These are phyloP conservation scores for Aspergillus puulaauensis DNA, from an alignment of 2,329 filamentous ascomycete species.

Conservation along the genomic window DNA sequence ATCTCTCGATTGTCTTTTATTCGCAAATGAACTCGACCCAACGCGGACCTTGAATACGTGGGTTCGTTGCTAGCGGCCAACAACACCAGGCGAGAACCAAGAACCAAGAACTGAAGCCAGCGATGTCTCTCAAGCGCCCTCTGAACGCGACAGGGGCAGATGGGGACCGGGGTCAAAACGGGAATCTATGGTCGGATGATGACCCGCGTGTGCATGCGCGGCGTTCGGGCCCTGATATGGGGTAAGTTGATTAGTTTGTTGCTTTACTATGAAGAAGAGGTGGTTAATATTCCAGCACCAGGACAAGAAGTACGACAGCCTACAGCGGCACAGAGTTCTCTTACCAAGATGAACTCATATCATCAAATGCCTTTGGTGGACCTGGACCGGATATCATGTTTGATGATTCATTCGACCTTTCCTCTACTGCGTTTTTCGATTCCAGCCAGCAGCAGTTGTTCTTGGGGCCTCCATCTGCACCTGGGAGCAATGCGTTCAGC, in stretches of 20 bases:
- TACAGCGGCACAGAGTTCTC: neutral
- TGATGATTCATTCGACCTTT: neutral
- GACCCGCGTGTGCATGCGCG: neutral
- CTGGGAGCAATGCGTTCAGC: neutral
- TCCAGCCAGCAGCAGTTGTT: neutral
- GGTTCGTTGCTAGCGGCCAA: no score
- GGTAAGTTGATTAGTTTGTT: neutral
- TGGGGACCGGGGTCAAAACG: neutral
- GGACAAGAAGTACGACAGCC: neutral
- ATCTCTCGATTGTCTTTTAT: no score
- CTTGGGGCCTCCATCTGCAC: neutral
- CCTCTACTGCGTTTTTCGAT: neutral
- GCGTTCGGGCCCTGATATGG: neutral
- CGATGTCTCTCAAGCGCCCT: constrained; percentile 1
- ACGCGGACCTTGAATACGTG: no score
- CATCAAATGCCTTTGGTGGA: neutral
- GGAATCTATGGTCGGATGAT: neutral
- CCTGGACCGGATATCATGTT: neutral
- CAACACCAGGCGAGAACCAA: no score
- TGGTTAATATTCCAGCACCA: neutral
- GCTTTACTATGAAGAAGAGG: neutral
- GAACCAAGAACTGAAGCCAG: neutral
- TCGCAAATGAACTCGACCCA: neutral
- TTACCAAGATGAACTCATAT: neutral
- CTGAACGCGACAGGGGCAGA: neutral